Conservation (phyloP, 768 basidiomycete species). For the Agrocybe chaxingu region DNA sequence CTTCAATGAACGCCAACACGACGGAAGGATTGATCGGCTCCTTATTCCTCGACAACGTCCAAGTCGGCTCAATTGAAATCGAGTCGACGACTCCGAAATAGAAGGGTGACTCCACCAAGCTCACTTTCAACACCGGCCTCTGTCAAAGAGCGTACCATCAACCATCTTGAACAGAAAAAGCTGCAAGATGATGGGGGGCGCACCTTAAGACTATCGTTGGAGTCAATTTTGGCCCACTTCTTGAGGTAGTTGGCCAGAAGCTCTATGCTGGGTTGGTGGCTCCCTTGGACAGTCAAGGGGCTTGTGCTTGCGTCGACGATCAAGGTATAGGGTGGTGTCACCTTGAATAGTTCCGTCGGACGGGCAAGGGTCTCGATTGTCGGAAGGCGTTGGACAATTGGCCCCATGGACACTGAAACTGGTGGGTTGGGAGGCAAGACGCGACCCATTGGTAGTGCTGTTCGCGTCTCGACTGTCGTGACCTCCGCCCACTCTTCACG, state of each 20-base stretch:
- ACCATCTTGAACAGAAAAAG: not conserved
- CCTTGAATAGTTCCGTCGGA: slow-evolving; percentile 30
- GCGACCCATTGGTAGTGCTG: not conserved
- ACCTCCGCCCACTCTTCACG: slow-evolving; percentile 33
- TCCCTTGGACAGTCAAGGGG: slow-evolving; percentile 29
- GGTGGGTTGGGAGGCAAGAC: not conserved
- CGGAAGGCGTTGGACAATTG: slow-evolving; percentile 20
- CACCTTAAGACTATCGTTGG: slow-evolving; percentile 27
- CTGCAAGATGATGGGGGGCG: not conserved
- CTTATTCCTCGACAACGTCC: slow-evolving; percentile 12
- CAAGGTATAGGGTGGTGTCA: slow-evolving; percentile 27
- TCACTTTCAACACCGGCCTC: slow-evolving; percentile 28
- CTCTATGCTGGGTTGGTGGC: slow-evolving; percentile 35
- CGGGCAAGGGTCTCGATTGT: slow-evolving; percentile 25
- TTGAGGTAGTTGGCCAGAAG: slow-evolving; percentile 31
- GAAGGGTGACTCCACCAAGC: slow-evolving; percentile 32
- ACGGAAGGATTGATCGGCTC: slow-evolving; percentile 28
- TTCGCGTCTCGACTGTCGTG: slow-evolving; percentile 10
- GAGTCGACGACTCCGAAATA: slow-evolving; percentile 30
- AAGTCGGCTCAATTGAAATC: slow-evolving; percentile 27
- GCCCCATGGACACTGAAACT: not conserved
- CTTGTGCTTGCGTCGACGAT: slow-evolving; percentile 26
- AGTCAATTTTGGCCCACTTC: slow-evolving; percentile 31
- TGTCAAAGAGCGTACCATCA: slow-evolving; percentile 7
- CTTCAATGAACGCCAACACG: slow-evolving; percentile 36